Evolutionary conservation across 2,329 filamentous ascomycete species (phyloP).

Genomic region (Stachybotrys echinatus): DNA sequence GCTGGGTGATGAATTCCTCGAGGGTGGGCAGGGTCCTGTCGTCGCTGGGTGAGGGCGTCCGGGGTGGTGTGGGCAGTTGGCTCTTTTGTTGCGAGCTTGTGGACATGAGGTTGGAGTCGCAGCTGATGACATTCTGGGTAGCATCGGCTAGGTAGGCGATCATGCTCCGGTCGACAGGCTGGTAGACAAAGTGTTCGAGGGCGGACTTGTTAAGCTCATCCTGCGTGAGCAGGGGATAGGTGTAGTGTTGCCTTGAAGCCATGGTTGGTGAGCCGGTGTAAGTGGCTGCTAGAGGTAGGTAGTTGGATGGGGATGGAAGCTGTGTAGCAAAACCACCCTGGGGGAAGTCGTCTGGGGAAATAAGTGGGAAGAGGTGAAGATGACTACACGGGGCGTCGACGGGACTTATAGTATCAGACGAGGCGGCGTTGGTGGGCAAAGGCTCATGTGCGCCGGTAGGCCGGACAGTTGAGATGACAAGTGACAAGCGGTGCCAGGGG

Average conservation of each 20-base stretch:
- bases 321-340: not conserved
- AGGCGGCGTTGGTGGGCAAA: conserved; percentile 8
- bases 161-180: conserved; percentile 71
- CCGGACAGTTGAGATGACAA: not conserved
- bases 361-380: conserved; percentile 11
- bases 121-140: conserved; percentile 73
- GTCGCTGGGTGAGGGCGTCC: conserved; percentile 40
- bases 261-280: conserved; percentile 28
- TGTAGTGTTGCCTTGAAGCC: conserved; percentile 30
- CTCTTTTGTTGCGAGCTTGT: conserved; percentile 27
- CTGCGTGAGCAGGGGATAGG: conserved; percentile 29
- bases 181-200: conserved; percentile 75
- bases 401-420: conserved; percentile 9
- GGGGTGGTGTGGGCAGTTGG: conserved; percentile 44
- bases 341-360: not conserved
- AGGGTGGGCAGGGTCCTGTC: conserved; percentile 66
- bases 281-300: not conserved
- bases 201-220: conserved; percentile 65
- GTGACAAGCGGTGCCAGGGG: conserved; percentile 7
- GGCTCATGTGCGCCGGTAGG: conserved; percentile 18
- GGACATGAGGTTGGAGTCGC: conserved; percentile 59
- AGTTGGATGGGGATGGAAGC: not conserved
- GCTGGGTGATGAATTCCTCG: conserved; percentile 84
- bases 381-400: conserved; percentile 11
- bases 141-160: conserved; percentile 70